Base-by-base conservation (phyloP, 2,329 filamentous ascomycete species). In the Fusarium algeriense region DNA sequence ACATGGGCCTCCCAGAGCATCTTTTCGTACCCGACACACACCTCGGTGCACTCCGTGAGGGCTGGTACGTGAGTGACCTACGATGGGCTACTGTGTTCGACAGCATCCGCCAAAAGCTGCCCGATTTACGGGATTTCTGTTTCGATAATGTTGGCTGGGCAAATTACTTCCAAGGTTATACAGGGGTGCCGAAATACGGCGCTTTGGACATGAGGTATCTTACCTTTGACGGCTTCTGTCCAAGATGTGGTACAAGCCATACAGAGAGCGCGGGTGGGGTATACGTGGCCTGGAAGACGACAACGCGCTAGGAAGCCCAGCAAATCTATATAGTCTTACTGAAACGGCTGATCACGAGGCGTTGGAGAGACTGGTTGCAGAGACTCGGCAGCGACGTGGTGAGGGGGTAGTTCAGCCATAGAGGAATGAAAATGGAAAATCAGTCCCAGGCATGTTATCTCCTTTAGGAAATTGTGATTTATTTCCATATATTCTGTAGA, bases 1-100 rank as follows among this genome's bases (percentile, higher is more conserved):
- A 19, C 7, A 6, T 19, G 26, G 6, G 15, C 35, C 6, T 12
- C 7, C 3, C 17, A 8, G 4, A 15, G 26, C 3, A 13, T 17
- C 6, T 19, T n/a, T 7, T 3, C 5, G 4, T 15, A 9, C 8
- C 40, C 6, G 43, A 52, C 28, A 48, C 5, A 13, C 14, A 17
- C 1, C 8, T 4, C 1, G 14, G 11, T 2, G 5, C n/a, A 2
- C 45, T 58, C 4, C 34, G 23, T 23, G 23, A 23, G 5, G 55
- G 63, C 6, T 45, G 28, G 4, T 34, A 46, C 1, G 19, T 32
- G 5, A 46, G 20, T 7, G 63, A 60, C 13, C 30, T 64, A 0
- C 64, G 71, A 5, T 78, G 77, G 76, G 65, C 67, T 8, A n/a
- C 28, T 3, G 11, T 77, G 4, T 77, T 77, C 32, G 61, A 75